Evolutionary conservation across 108 stramenopile genomes (phyloP).

Genomic region (Pseudonitzschia pungens): DNA sequence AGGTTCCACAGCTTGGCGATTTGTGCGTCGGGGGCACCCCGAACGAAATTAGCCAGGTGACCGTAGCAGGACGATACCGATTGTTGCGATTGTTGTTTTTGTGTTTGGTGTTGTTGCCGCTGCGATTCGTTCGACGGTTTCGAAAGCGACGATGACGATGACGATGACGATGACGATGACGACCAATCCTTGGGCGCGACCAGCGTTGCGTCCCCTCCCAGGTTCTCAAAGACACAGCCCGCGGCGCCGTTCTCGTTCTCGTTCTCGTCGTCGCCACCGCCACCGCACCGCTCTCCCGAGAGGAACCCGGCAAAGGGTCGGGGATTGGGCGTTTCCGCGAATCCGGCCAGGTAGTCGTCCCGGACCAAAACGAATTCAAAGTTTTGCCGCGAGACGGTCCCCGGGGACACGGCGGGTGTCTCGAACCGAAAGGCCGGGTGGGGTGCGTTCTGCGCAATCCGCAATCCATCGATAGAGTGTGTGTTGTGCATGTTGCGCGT

Average conservation of each 20-base stretch:
- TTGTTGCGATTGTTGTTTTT: no score
- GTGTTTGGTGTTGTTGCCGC: no score
- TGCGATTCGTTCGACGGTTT: no score
- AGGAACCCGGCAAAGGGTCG: constrained; percentile 53
- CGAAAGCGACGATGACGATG: no score
- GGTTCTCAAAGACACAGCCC: constrained; percentile 55
- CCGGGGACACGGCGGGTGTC: constrained; percentile 28
- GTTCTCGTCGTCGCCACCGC: constrained; percentile 4
- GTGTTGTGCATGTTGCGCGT: no score
- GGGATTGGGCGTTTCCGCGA: constrained; percentile 58
- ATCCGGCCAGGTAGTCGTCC: constrained; percentile 35
- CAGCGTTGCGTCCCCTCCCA: constrained; percentile 62
- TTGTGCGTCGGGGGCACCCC: constrained; percentile 49
- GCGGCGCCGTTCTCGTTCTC: background rate
- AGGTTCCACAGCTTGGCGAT: constrained; percentile 50
- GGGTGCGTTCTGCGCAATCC: constrained; percentile 11
- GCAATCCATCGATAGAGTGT: no score
- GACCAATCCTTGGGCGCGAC: constrained; percentile 44
- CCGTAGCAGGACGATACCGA: constrained; percentile 46
- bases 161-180: background rate
- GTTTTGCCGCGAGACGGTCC: constrained; percentile 1
- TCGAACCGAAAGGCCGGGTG: constrained; percentile 36
- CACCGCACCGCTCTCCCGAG: constrained; percentile 23
- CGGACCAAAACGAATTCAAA: constrained; percentile 76
- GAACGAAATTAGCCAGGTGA: constrained; percentile 59